Percentiles rank a stretch among this genome's conserved stretches.
Conservation (phyloP, 2,329 filamentous ascomycete genomes). For the Ceratocystiopsis sp. region DNA sequence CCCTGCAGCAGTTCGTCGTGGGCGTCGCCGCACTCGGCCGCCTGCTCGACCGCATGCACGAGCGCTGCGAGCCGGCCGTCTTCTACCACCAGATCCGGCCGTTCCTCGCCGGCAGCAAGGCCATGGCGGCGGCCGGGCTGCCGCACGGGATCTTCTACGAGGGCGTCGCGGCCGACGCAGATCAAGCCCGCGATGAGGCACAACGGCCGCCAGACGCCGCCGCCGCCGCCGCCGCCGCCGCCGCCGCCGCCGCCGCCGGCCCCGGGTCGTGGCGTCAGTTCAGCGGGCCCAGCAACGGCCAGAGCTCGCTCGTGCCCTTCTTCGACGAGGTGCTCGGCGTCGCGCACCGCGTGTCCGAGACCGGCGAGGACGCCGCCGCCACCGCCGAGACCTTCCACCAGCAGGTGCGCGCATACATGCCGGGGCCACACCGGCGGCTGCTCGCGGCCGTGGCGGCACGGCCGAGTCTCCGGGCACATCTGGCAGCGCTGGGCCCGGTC, state of each 20-base stretch:
- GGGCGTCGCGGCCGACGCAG: no score
- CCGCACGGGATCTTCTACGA: slow-evolving; percentile 76
- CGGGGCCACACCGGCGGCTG: slow-evolving; percentile 76
- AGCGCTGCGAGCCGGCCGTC: slow-evolving; percentile 67
- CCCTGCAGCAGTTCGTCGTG: slow-evolving; percentile 46
- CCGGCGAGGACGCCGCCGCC: slow-evolving; percentile 57
- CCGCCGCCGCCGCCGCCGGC: slow-evolving; percentile 47
- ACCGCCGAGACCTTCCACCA: slow-evolving; percentile 34
- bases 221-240: no score
- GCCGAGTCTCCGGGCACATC: slow-evolving; percentile 31
- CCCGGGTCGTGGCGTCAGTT: slow-evolving; percentile 54
- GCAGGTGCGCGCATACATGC: slow-evolving; percentile 96
- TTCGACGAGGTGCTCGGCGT: slow-evolving; percentile 85
- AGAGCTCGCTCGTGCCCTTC: slow-evolving; percentile 92
- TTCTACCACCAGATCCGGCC: slow-evolving; percentile 86
- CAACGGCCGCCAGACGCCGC: no score
- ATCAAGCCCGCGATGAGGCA: no score
- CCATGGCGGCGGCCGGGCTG: slow-evolving; percentile 63
- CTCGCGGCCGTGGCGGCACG: slow-evolving; percentile 61
- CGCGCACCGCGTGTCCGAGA: slow-evolving; percentile 42
- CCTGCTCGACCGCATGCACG: slow-evolving; percentile 70
- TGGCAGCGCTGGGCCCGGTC: slow-evolving; percentile 22
- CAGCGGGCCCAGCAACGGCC: slow-evolving; percentile 84
- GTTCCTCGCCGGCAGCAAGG: slow-evolving; percentile 79
- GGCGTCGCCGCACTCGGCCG: slow-evolving; percentile 51